Evolutionary conservation across 176 grass and related monocot genomes (phyloP), one percentile per base, ranked within the genome.

Genomic region (Bolboschoenus planiculmis): DNA sequence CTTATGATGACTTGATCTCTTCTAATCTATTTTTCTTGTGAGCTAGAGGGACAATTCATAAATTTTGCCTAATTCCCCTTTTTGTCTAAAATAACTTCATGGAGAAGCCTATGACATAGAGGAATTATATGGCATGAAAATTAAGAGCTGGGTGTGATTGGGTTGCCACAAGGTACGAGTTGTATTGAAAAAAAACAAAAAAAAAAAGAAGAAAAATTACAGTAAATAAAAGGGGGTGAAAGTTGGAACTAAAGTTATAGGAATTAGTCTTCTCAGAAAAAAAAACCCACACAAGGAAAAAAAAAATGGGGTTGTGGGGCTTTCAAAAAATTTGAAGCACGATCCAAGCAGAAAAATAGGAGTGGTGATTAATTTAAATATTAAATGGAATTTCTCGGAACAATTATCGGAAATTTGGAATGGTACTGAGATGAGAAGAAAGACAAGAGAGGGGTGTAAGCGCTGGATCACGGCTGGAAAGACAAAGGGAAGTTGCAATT

Each of bases 381-480:
- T 85, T 81, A 24, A 61, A 6, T 56, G n/a, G 33, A 81, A 47
- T 59, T 54, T 5, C 14, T 37, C 9, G 62, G 51, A 79, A 79
- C 30, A 51, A 48, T 79, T 43, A 46, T 59, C 37, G 47, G 47
- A 47, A 47, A n/a, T n/a, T n/a, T 1, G 53, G 24, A 35, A 74
- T 74, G 21, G 35, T 11, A 56, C 31, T 80, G 61, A 63, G 26
- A 39, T 40, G 77, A 56, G 21, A 56, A 54, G 48, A 57, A 61
- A 40, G 16, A 57, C 33, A 67, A 79, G 42, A 81, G 29, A 18
- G 9, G 57, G 46, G n/a, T n/a, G n/a, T 30, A 27, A 66, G 14
- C 29, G 24, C 76, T 73, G 76, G 77, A 86, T 80, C 84, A 55
- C 35, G 75, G 84, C 29, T 86, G 84, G 54, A 86, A 81, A 53